Conservation (phyloP, 2,329 filamentous ascomycete genomes). For the Tolypocladium endophyticum region DNA sequence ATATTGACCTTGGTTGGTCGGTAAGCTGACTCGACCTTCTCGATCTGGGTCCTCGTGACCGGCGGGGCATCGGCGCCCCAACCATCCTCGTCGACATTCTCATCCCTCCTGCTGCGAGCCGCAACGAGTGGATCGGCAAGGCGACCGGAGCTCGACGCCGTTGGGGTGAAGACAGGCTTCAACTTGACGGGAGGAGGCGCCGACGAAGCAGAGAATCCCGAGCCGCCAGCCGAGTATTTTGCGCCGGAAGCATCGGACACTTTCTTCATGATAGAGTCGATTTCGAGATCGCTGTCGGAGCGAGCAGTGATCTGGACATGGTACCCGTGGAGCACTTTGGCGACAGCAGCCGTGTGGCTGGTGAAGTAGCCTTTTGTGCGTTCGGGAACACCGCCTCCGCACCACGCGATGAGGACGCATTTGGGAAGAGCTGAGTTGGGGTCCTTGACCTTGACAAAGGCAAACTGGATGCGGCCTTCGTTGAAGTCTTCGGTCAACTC, state of each 20-base stretch:
- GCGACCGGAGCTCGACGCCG: slow-evolving; percentile 35
- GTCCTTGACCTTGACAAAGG: slow-evolving; percentile 92
- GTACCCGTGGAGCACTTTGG: slow-evolving; percentile 90
- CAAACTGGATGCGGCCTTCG: slow-evolving; percentile 93
- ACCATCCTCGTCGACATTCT: slow-evolving; percentile 68
- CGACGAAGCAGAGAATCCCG: slow-evolving; percentile 39
- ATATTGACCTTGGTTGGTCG: slow-evolving; percentile 94
- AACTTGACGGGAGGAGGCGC: slow-evolving; percentile 64
- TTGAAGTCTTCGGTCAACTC: slow-evolving; percentile 94
- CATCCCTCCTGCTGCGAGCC: slow-evolving; percentile 49
- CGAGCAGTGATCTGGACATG: slow-evolving; percentile 96
- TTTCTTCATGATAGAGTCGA: slow-evolving; percentile 83
- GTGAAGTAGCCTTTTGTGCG: slow-evolving; percentile 98
- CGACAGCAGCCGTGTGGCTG: slow-evolving; percentile 79
- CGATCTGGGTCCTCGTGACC: slow-evolving; percentile 72
- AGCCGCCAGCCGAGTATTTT: slow-evolving; percentile 72
- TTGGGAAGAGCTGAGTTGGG: slow-evolving; percentile 85
- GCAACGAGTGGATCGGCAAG: slow-evolving; percentile 58
- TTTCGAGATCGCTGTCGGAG: slow-evolving; percentile 78
- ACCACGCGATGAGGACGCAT: slow-evolving; percentile 90
- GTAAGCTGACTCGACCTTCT: slow-evolving; percentile 89
- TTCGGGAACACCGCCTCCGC: slow-evolving; percentile 95
- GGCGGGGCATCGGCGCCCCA: slow-evolving; percentile 95
- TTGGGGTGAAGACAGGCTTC: slow-evolving; percentile 88
- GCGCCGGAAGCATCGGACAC: slow-evolving; percentile 89